Percentiles rank a stretch among this genome's conserved stretches.
Conservation (phyloP, 1,139 yeast species). For the Yamadazyma membranifaciens region DNA sequence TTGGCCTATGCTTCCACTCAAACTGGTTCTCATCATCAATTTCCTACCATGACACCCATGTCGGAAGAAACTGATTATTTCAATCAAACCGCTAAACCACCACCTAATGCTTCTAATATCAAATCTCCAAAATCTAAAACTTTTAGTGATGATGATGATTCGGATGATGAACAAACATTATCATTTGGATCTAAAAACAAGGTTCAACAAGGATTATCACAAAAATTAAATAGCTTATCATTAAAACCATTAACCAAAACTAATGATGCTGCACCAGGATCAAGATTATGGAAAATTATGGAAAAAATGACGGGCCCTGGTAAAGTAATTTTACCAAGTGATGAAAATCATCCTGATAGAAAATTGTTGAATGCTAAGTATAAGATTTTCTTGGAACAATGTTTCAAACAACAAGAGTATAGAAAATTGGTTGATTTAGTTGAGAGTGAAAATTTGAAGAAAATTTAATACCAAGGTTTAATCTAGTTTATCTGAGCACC, state of each 20-base stretch:
- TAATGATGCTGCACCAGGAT: slow-evolving; percentile 38
- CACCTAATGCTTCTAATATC: slow-evolving; percentile 12
- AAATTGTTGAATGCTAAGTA: slow-evolving; percentile 74
- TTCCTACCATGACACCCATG: slow-evolving; percentile 56
- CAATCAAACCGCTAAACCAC: slow-evolving; percentile 27
- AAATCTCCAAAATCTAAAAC: slow-evolving; percentile 14
- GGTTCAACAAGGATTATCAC: slow-evolving; percentile 48
- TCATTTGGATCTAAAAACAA: slow-evolving; percentile 59
- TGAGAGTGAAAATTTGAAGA: slow-evolving; percentile 25
- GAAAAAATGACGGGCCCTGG: slow-evolving; percentile 81
- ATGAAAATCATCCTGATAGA: slow-evolving; percentile 59
- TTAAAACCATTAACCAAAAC: slow-evolving; percentile 39
- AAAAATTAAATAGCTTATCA: slow-evolving; percentile 34
- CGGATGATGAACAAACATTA: slow-evolving; percentile 48
- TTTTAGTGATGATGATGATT: slow-evolving; percentile 26
- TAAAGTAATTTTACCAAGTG: slow-evolving; percentile 67
- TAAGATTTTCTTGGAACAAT: slow-evolving; percentile 83
- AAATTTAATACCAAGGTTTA: too few species aligned
- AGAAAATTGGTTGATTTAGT: slow-evolving; percentile 65
- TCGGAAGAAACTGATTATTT: slow-evolving; percentile 49
- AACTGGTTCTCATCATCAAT: slow-evolving; percentile 45
- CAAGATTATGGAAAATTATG: slow-evolving; percentile 84
- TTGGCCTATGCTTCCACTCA: slow-evolving; percentile 45
- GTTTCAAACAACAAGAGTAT: slow-evolving; percentile 73
- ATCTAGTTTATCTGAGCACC: too few species aligned